Evolutionary conservation across 495 filamentous ascomycete genomes (phyloP).

Genomic region (Penicillium coprophilum): DNA sequence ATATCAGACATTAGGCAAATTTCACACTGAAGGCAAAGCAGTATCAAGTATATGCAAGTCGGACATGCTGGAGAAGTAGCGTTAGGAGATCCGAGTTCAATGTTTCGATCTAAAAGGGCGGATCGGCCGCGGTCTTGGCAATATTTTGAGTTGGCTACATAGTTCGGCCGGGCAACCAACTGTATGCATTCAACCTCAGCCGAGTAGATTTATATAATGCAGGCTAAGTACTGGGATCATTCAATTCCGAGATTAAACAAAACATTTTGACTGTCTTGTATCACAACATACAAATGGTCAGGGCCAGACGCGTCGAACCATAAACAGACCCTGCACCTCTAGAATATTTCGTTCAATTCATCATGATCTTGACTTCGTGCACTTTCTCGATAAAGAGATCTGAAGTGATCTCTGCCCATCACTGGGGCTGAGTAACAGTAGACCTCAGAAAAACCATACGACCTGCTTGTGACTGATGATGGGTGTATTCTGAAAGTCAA

Average conservation of each 20-base stretch:
- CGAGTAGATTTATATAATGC: background rate
- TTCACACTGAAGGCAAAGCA: background rate
- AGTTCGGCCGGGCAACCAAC: constrained; percentile 42
- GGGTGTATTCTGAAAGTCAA: background rate
- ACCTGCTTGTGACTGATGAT: background rate
- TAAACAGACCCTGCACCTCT: background rate
- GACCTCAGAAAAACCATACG: background rate
- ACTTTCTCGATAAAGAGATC: background rate
- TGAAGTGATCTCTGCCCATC: background rate
- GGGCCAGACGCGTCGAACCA: background rate
- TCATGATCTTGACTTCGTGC: constrained; percentile 2
- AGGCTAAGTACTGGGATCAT: too few relatives aligned
- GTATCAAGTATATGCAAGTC: background rate
- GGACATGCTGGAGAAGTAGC: constrained; percentile 3
- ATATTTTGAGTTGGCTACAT: constrained; percentile 31
- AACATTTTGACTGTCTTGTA: background rate
- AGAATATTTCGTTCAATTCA: constrained; percentile 2
- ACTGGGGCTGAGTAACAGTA: background rate
- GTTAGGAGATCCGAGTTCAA: constrained; percentile 4
- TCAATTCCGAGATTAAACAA: too few relatives aligned
- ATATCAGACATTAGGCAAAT: background rate
- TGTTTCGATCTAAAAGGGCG: constrained; percentile 9
- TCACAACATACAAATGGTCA: background rate
- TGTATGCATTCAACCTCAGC: constrained; percentile 19
- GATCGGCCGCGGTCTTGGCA: constrained; percentile 39